Evolutionary conservation across 2,329 filamentous ascomycete genomes (phyloP).

Genomic region (Gnomoniopsis sp.): DNA sequence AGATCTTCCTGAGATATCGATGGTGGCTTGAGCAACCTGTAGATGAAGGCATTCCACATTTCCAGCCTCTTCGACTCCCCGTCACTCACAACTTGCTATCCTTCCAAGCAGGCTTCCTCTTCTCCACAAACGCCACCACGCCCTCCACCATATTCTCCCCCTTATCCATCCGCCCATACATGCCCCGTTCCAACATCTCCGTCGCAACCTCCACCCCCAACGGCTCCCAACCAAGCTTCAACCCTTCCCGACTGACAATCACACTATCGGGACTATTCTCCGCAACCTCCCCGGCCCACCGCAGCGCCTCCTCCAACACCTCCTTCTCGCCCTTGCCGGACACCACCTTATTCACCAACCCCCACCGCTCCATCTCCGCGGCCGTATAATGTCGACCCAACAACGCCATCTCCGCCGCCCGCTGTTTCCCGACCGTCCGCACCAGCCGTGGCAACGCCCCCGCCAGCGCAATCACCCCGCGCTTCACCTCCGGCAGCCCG

Average conservation of each 20-base stretch:
- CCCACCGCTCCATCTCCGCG: conserved; percentile 60
- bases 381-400: conserved; percentile 59
- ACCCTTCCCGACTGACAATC: conserved; percentile 67
- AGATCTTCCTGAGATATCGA: too few relatives aligned
- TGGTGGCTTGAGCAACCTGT: too few relatives aligned
- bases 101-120: conserved; percentile 65
- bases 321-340: conserved; percentile 27
- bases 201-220: conserved; percentile 63
- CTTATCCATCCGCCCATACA: conserved; percentile 57
- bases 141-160: conserved; percentile 76
- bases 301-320: conserved; percentile 55
- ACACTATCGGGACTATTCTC: conserved; percentile 72
- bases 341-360: conserved; percentile 67
- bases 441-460: conserved; percentile 67
- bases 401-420: conserved; percentile 69
- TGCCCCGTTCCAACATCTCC: conserved; percentile 50
- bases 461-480: conserved; percentile 68
- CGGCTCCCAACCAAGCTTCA: conserved; percentile 71
- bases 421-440: conserved; percentile 62
- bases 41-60: background rate
- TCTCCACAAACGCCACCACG: conserved; percentile 72
- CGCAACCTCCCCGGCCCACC: conserved; percentile 58
- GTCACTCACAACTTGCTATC: conserved; percentile 57
- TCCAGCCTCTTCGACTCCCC: background rate
- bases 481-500: conserved; percentile 66